Evolutionary conservation across 306 rosid genomes (phyloP).

Genomic region (Hippophae tibetana): DNA sequence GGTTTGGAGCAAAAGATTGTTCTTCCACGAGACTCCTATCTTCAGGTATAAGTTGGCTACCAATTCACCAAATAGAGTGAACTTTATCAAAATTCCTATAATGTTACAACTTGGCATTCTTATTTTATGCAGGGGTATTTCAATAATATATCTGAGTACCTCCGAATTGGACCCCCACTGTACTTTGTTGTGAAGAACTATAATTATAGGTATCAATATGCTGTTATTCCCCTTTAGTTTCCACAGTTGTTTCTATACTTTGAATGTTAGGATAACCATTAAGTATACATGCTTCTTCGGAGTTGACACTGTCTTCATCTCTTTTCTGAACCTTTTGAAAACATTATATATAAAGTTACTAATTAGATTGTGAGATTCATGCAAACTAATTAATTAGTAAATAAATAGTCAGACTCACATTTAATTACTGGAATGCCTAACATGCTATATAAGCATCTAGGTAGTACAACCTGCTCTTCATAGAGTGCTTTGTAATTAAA

Average conservation of each 20-base stretch:
- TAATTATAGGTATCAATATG: constrained; percentile 64
- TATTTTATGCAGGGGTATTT: constrained; percentile 80
- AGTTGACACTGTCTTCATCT: too few relatives aligned
- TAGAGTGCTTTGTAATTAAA: too few relatives aligned
- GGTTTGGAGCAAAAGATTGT: constrained; percentile 95
- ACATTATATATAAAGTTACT: too few relatives aligned
- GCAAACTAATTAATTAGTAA: too few relatives aligned
- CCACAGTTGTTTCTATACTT: not conserved
- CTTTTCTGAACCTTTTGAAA: too few relatives aligned
- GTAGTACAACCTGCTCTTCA: too few relatives aligned
- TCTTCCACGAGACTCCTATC: constrained; percentile 92
- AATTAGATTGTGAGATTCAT: too few relatives aligned
- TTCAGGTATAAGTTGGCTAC: constrained; percentile 56
- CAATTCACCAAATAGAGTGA: not conserved
- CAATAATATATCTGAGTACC: constrained; percentile 72
- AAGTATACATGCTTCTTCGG: too few relatives aligned
- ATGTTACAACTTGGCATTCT: constrained; percentile 12
- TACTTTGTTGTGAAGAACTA: constrained; percentile 93
- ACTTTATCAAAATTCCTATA: not conserved
- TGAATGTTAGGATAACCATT: not conserved
- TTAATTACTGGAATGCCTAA: too few relatives aligned
- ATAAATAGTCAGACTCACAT: too few relatives aligned
- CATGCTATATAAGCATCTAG: too few relatives aligned
- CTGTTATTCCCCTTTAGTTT: constrained; percentile 4
- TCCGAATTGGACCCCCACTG: constrained; percentile 89